Evolutionary conservation across 768 basidiomycete species (phyloP).

Genomic region (Tulasnella calospora): DNA sequence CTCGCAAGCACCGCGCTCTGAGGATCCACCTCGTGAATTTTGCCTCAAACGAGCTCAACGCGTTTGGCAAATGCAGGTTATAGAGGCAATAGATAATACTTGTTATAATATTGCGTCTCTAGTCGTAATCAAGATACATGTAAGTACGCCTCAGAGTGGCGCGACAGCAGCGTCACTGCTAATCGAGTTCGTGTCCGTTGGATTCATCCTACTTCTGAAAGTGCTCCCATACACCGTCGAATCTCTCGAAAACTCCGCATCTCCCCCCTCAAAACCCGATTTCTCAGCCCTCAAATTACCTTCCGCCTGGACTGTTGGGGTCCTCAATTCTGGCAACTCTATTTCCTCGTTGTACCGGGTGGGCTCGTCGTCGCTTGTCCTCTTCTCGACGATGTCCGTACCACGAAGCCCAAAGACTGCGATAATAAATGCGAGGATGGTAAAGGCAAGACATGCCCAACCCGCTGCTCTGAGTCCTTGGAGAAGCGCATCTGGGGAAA

Average conservation of each 20-base stretch:
- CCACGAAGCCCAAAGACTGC: slow-evolving; percentile 16
- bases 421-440: not conserved
- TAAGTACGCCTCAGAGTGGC: not conserved
- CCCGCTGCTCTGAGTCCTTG: slow-evolving; percentile 19
- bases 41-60: no score
- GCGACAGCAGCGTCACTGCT: not conserved
- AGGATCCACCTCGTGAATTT: no score
- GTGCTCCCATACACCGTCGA: not conserved
- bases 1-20: not conserved
- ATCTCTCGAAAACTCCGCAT: not conserved
- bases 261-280: not conserved
- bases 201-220: not conserved
- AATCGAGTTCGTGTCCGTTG: not conserved
- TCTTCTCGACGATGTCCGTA: not conserved
- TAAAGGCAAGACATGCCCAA: slow-evolving; percentile 20
- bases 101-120: no score
- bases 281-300: not conserved
- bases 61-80: no score
- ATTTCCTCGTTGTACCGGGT: not conserved
- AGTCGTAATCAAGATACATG: no score
- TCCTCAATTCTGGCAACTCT: not conserved
- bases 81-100: no score
- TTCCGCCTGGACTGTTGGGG: not conserved
- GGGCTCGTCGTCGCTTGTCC: not conserved
- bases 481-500: not conserved